Conservation (phyloP, 2,329 filamentous ascomycete genomes). For the Paecilomyces niveus region DNA sequence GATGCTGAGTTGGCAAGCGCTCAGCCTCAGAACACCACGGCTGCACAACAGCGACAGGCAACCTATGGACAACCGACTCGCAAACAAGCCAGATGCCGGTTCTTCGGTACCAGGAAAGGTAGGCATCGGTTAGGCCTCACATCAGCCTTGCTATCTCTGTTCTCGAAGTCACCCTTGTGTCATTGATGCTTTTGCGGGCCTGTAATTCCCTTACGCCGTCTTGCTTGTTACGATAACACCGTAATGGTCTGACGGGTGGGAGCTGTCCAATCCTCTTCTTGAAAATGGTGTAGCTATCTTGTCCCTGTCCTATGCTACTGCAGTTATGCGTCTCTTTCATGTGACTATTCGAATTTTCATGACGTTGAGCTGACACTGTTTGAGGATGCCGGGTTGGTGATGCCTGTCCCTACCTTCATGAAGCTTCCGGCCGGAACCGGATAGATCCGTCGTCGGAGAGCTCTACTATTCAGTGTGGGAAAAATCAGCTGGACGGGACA, state of each 20-base stretch:
- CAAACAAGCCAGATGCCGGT: slow-evolving; percentile 24
- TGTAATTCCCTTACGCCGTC: slow-evolving; percentile 9
- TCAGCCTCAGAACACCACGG: slow-evolving; percentile 12
- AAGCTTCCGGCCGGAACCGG: slow-evolving; percentile 17
- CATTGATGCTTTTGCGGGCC: slow-evolving; percentile 8
- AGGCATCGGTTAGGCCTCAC: slow-evolving; percentile 16
- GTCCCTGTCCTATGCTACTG: neutral
- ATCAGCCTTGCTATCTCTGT: slow-evolving; percentile 4
- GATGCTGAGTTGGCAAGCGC: slow-evolving; percentile 17
- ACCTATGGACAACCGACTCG: slow-evolving; percentile 9
- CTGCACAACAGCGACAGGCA: slow-evolving; percentile 6
- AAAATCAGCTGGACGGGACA: slow-evolving; percentile 5
- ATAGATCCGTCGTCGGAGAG: slow-evolving; percentile 9
- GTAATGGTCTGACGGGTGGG: neutral
- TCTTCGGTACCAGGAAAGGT: slow-evolving; percentile 34
- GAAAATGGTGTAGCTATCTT: neutral
- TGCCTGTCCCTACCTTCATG: slow-evolving; percentile 46
- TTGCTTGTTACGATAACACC: slow-evolving; percentile 2
- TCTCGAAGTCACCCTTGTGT: neutral
- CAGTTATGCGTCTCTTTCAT: neutral
- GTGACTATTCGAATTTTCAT: slow-evolving; percentile 4
- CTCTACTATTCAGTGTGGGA: slow-evolving; percentile 7
- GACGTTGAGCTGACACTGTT: slow-evolving; percentile 12
- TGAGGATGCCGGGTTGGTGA: slow-evolving; percentile 48
- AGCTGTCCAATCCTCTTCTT: neutral